Percentiles rank a stretch among this genome's conserved stretches.
Evolutionary conservation across 257 asterid genomes (phyloP).

Genomic region (Jasminum sambac): DNA sequence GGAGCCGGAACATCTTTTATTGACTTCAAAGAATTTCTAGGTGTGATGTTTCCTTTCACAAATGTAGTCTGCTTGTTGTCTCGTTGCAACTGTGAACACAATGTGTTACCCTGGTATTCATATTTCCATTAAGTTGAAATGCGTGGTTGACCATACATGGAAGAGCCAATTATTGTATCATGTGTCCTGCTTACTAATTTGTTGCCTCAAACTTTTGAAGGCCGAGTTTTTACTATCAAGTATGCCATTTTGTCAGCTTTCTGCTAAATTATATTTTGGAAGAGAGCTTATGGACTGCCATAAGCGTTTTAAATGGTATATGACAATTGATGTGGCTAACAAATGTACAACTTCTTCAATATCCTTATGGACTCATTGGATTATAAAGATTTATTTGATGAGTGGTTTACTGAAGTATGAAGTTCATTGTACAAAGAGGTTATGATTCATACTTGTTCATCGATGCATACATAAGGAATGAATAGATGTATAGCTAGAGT

Average conservation of each 20-base stretch:
- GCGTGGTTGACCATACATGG: neutral
- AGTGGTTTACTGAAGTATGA: neutral
- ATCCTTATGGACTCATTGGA: neutral
- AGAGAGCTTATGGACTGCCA: neutral
- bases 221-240: slow-evolving; percentile 3
- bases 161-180: neutral
- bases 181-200: slow-evolving; percentile 1
- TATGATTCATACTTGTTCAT: slow-evolving; percentile 8
- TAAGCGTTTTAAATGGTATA: neutral
- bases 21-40: slow-evolving; percentile 81
- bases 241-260: slow-evolving; percentile 8
- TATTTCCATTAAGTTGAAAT: neutral
- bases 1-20: slow-evolving; percentile 94
- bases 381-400: neutral
- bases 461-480: slow-evolving; percentile 2
- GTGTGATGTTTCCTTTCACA: slow-evolving; percentile 40
- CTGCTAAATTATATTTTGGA: neutral
- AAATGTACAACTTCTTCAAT: neutral
- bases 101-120: neutral
- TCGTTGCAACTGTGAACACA: neutral
- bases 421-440: slow-evolving; percentile 16
- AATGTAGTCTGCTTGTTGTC: slow-evolving; percentile 16
- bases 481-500: slow-evolving; percentile 8
- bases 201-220: slow-evolving; percentile 20
- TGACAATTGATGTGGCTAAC: neutral